A percentile compares a stretch with the other conserved stretches of the same genome.
Conservation (phyloP, 2,329 filamentous ascomycete genomes). For the Penicillium sp. region DNA sequence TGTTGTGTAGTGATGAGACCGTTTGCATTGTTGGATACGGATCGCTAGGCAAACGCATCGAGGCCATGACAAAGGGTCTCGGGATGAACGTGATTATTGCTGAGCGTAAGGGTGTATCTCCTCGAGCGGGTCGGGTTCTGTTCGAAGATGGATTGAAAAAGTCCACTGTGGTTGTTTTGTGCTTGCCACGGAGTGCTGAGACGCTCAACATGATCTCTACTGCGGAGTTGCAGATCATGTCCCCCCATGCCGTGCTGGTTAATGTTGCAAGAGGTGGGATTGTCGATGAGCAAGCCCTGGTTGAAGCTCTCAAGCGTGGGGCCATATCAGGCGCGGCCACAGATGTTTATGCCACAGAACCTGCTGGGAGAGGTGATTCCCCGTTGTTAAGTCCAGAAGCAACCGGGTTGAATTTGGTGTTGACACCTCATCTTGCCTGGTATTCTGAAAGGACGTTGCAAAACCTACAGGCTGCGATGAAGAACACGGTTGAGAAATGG, state of each 20-base stretch:
- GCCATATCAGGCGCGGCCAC: slow-evolving; percentile 49
- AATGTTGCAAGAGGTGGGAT: slow-evolving; percentile 52
- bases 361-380: slow-evolving; percentile 43
- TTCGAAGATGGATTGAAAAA: slow-evolving; percentile 32
- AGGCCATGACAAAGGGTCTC: slow-evolving; percentile 39
- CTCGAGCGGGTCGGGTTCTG: slow-evolving; percentile 13
- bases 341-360: slow-evolving; percentile 47
- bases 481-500: slow-evolving; percentile 11
- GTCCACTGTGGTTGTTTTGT: slow-evolving; percentile 31
- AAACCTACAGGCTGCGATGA: slow-evolving; percentile 38
- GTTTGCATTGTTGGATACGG: slow-evolving; percentile 52
- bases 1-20: slow-evolving; percentile 48
- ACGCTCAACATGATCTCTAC: slow-evolving; percentile 33
- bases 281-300: slow-evolving; percentile 49
- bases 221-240: slow-evolving; percentile 43
- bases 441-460: slow-evolving; percentile 48
- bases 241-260: slow-evolving; percentile 42
- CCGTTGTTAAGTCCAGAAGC: slow-evolving; percentile 40
- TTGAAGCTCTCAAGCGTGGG: slow-evolving; percentile 43
- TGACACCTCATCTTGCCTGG: slow-evolving; percentile 56
- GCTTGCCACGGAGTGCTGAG: slow-evolving; percentile 27
- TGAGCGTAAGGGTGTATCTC: slow-evolving; percentile 40
- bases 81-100: slow-evolving; percentile 51
- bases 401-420: slow-evolving; percentile 47
- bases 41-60: slow-evolving; percentile 37